Evolutionary conservation across 257 asterid species (phyloP), one percentile per base, ranked within the genome.

Genomic region (Solanum tarapatanum): DNA sequence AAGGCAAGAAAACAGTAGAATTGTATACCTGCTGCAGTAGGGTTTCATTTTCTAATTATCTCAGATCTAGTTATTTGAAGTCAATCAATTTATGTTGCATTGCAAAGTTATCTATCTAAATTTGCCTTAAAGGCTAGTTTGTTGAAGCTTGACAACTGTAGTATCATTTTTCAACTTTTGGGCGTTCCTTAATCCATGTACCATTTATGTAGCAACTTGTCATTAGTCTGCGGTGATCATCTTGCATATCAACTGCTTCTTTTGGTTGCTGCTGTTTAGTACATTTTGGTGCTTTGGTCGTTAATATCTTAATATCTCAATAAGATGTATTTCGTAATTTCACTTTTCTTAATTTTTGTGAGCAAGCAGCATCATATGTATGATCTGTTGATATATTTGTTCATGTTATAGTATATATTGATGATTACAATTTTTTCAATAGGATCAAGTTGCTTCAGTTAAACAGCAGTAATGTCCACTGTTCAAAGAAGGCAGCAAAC

Each of bases 401-500:
- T 82, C 33, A 13, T 76, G 33, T 39, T 76, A 13, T n/a, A 11
- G 60, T 39, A 39, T 23, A 5, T 82, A 48, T 11, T 82, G 85
- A 82, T 82, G 85, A 82, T 48, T 45, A 48, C 85, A 28, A 28
- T 82, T 17, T 82, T 28, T 48, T 30, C 43, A 37, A 17, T 72
- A 86, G 88, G 84, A 19, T 48, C 74, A 45, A 26, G 62, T 32
- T 45, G 68, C 26, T 70, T 51, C 2, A 26, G 84, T 13, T 70
- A 86, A 62, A 41, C 58, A 17, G 73, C 84, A 28, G 69, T 86
- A 51, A 55, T 87, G 86, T 60, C 86, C 23, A 60, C 88, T 86
- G 84, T 86, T 14, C 89, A 64, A 37, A 88, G 82, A 89, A 91
- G 87, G 86, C 89, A 80, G 85, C 92, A 88, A 32, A 86, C 87